Evolutionary conservation across 345 rosid species (phyloP).

Genomic region (Salix viminalis): DNA sequence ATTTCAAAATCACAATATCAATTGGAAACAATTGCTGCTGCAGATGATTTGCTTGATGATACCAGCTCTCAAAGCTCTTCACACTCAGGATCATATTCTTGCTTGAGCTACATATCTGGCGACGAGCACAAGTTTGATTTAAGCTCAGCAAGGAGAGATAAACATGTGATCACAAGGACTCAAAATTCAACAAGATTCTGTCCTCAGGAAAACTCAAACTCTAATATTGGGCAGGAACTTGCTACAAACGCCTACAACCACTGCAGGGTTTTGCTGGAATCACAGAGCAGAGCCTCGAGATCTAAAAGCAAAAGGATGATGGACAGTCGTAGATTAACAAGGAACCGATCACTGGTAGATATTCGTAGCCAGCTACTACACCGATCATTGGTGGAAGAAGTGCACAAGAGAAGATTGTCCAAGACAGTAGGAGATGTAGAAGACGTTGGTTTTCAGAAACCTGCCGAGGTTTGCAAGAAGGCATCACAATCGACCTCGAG

Average conservation of each 20-base stretch:
- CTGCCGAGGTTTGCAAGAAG: constrained; percentile 36
- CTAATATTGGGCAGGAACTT: constrained; percentile 17
- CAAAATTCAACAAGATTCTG: constrained; percentile 52
- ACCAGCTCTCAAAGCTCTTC: constrained; percentile 64
- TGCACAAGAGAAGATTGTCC: constrained; percentile 49
- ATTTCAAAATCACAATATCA: constrained; percentile 3
- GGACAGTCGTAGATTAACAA: constrained; percentile 35
- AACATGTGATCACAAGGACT: constrained; percentile 22
- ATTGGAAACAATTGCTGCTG: constrained; percentile 27
- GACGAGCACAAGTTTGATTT: constrained; percentile 40
- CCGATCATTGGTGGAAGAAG: constrained; percentile 58
- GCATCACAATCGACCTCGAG: constrained; percentile 16
- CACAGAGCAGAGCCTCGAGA: constrained; percentile 31
- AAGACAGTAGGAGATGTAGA: constrained; percentile 77
- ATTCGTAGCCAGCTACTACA: constrained; percentile 56
- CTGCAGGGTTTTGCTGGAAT: constrained; percentile 29
- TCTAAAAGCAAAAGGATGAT: constrained; percentile 32
- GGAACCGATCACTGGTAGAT: constrained; percentile 68
- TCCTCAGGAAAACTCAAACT: constrained; percentile 37
- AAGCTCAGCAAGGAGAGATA: constrained; percentile 22
- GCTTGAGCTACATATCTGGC: constrained; percentile 43
- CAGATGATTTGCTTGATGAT: constrained; percentile 65
- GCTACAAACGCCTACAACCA: constrained; percentile 25
- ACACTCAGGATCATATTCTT: constrained; percentile 53
- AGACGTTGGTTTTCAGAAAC: constrained; percentile 62